phyloP scores from a whole-genome alignment of 2,329 filamentous ascomycete genomes.

The Claviceps humidiphila region DNA sequence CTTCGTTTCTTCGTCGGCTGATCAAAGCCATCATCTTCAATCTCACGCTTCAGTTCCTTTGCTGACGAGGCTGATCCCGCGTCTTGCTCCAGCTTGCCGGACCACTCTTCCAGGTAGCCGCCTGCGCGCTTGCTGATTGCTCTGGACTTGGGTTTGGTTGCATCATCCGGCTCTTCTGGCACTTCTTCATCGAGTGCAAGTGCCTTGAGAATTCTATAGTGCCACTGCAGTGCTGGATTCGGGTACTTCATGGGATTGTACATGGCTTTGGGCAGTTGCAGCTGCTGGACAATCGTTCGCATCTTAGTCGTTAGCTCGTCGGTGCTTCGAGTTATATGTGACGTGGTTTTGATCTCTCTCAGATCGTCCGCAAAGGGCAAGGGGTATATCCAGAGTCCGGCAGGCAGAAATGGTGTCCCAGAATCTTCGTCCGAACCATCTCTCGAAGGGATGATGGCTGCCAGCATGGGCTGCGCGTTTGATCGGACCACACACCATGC shows the following conservation, averaged over 20 bases:
- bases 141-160: slow-evolving; percentile 69
- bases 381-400: slow-evolving; percentile 78
- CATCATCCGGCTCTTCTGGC: slow-evolving; percentile 59
- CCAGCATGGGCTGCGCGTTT: slow-evolving; percentile 68
- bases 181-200: slow-evolving; percentile 86
- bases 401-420: slow-evolving; percentile 58
- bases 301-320: slow-evolving; percentile 67
- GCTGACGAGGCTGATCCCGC: slow-evolving; percentile 22
- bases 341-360: slow-evolving; percentile 55
- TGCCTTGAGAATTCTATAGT: slow-evolving; percentile 87
- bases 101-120: slow-evolving; percentile 66
- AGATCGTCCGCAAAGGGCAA: slow-evolving; percentile 86
- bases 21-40: slow-evolving; percentile 28
- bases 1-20: slow-evolving; percentile 34
- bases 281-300: slow-evolving; percentile 68
- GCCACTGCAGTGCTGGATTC: slow-evolving; percentile 90
- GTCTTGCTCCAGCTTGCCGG: slow-evolving; percentile 50
- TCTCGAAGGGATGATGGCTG: slow-evolving; percentile 66
- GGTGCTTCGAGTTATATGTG: slow-evolving; percentile 40
- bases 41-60: slow-evolving; percentile 38
- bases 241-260: slow-evolving; percentile 84
- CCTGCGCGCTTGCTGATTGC: slow-evolving; percentile 86
- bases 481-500: slow-evolving; percentile 79
- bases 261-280: slow-evolving; percentile 72
- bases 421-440: slow-evolving; percentile 51